Evolutionary conservation across 805 yeast genomes (phyloP).

Genomic region (Brettanomyces custersianus): DNA sequence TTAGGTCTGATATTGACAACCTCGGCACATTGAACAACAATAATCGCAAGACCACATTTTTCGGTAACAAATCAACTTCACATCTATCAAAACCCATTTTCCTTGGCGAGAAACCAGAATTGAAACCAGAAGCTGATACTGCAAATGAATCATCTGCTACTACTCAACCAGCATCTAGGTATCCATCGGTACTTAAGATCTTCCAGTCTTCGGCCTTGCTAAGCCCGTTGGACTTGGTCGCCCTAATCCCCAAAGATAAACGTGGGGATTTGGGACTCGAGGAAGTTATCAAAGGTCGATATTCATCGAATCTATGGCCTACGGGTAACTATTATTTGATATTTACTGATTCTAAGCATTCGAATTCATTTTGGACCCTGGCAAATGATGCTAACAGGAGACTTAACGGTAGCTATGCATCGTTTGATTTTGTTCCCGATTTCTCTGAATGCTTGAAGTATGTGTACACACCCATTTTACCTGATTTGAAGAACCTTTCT

Average conservation of each 20-base stretch:
- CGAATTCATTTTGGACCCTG: not conserved
- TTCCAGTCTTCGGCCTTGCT: not conserved
- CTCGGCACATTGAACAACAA: no score
- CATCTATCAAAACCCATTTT: not conserved
- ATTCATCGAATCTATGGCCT: constrained; percentile 34
- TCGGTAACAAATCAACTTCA: no score
- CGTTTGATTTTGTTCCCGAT: constrained; percentile 22
- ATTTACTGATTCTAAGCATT: constrained; percentile 30
- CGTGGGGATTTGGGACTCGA: constrained; percentile 17
- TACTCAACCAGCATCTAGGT: not conserved
- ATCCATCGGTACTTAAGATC: not conserved
- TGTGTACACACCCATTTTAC: constrained; percentile 14
- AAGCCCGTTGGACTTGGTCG: not conserved
- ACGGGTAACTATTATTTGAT: constrained; percentile 44
- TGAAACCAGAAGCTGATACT: no score
- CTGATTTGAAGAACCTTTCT: constrained; percentile 11
- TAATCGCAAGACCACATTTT: no score
- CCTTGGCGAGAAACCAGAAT: not conserved
- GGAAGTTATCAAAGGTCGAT: constrained; percentile 40
- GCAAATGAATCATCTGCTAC: not conserved
- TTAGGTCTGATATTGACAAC: not conserved
- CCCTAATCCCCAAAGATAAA: not conserved
- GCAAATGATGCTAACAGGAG: constrained; percentile 32
- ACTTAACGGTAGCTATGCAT: constrained; percentile 41
- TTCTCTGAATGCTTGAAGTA: constrained; percentile 29